Evolutionary conservation across 2,329 filamentous ascomycete genomes (phyloP), one percentile per base, ranked within the genome.

Genomic region (Myriosclerotinia scirpicola): DNA sequence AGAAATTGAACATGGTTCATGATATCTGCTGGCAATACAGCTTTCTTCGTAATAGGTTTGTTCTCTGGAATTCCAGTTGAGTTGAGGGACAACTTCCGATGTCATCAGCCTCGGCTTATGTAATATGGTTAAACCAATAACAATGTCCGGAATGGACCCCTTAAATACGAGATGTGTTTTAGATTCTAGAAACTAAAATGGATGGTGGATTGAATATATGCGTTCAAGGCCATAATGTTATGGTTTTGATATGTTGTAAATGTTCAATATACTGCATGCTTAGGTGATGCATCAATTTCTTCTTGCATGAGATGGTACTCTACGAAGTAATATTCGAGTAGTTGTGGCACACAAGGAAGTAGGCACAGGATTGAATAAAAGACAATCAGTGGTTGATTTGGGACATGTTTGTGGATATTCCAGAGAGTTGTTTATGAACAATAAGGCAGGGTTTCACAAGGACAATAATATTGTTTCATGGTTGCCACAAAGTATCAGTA

Each of bases 1-100:
- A 84, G 78, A 90, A 81, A 78, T 85, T 84, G 77, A 87, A 86
- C 85, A 87, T 87, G 73, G 75, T 71, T 76, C 75, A 76, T 76
- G 73, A 68, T 74, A 71, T 72, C 68, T 72, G 70, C 70, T 72
- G 66, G 64, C 54, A 36, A 66, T 54, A 63, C 64, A 66, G 64
- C 64, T 66, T 65, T 22, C 20, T 50, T 50, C 30, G 15, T 30
- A 26, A 30, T n/a, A 52, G 63, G 52, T 58, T 52, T 59, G 44
- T 60, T 22, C 53, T 44, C 7, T 36, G 38, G 9, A 22, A 55
- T 48, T 14, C 58, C 26, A 50, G 48, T 61, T 14, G 46, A 65
- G 63, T 59, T 65, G 63, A 65, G 63, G 63, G 63, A 65, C 63
- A 65, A 50, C 44, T 53, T 65, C 42, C 63, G 54, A 65, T 65